Evolutionary conservation across 1,139 yeast genomes (phyloP), one percentile per base, ranked within the genome.

Genomic region (Pichia sp.): DNA sequence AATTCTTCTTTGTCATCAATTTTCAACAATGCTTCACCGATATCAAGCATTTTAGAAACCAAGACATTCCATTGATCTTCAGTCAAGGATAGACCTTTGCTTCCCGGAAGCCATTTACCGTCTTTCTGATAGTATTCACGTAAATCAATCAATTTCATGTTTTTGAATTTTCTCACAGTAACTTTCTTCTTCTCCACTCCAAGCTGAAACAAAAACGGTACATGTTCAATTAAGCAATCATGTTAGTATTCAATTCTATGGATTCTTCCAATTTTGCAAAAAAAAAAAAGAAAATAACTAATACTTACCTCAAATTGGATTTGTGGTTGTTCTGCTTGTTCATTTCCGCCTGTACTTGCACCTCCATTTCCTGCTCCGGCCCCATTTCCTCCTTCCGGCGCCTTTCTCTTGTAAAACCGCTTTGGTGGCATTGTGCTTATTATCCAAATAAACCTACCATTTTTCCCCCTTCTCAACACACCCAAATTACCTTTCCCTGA

Each of bases 81-180:
- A 1, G 88, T 80, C 43, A 87, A 63, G 1, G 95, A 77, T 22
- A 87, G 84, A 1, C 96, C 95, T 67, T 87, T 87, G 56, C 78
- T 80, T 0, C 94, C 94, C 0, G 96, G 96, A 49, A 68, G 69
- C 63, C 75, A 67, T 46, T 76, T 80, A 3, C 69, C 71, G 38
- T 75, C 72, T 52, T 80, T 87, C 43, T 70, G 62, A 62, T 84
- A 87, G 63, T 69, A 86, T 59, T 88, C 95, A 43, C 96, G 72
- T 42, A 87, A 84, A 54, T 87, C 95, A 13, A 88, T 76, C 50
- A 86, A 64, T 37, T 72, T 75, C 46, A 68, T 65, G 40, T 78
- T 77, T 40, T 82, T 78, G 67, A 77, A 87, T 52, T 73, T 73
- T 42, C 87, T 71, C 21, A 87, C 86, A 0, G 86, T 76, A 30